A percentile compares a stretch with the other conserved stretches of the same genome.
Evolutionary conservation across 2,329 filamentous ascomycete species (phyloP).

Genomic region (Pseudogymnoascus sp.): DNA sequence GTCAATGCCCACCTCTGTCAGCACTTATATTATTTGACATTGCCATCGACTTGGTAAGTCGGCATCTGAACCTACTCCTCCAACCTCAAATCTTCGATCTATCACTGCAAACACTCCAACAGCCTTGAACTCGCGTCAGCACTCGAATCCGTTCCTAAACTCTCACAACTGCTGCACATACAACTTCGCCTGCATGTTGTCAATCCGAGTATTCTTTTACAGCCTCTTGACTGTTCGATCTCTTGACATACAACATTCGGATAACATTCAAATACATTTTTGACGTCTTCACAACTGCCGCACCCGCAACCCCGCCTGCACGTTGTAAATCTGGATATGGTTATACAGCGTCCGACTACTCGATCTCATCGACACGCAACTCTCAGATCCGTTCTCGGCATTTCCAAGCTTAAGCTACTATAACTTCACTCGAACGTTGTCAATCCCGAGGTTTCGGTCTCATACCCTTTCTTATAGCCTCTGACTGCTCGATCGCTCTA

Average conservation of each 20-base stretch:
- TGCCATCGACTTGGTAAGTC: too few species aligned
- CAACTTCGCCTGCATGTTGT: too few species aligned
- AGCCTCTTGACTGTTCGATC: background rate
- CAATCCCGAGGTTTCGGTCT: background rate
- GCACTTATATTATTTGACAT: too few species aligned
- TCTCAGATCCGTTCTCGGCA: background rate
- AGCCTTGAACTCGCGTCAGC: too few species aligned
- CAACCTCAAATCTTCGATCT: too few species aligned
- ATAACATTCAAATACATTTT: too few species aligned
- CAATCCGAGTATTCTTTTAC: too few species aligned
- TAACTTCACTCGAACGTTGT: background rate
- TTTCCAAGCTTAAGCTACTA: background rate
- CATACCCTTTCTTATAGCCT: background rate
- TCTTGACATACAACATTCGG: background rate
- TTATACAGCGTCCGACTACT: background rate
- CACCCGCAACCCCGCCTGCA: background rate
- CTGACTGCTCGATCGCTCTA: background rate
- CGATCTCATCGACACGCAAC: background rate
- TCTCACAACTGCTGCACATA: too few species aligned
- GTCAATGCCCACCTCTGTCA: too few species aligned
- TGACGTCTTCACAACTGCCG: background rate
- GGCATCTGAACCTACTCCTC: too few species aligned
- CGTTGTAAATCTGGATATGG: background rate
- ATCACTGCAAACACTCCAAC: too few species aligned
- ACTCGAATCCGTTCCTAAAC: too few species aligned